Evolutionary conservation across 805 yeast species (phyloP).

Genomic region (Candida tammaniensis): DNA sequence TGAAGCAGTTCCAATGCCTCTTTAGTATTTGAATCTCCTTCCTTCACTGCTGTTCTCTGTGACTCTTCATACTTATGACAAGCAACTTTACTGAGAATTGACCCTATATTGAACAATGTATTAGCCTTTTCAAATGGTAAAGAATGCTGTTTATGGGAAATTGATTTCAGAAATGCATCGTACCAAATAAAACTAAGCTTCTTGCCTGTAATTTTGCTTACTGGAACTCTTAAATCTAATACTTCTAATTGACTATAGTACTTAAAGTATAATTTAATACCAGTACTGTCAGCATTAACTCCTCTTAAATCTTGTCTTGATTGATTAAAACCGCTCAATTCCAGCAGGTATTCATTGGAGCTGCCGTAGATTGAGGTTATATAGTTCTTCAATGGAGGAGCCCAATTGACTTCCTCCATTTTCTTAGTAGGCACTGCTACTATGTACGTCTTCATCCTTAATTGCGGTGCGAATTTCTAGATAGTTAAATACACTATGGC

Average conservation of each 20-base stretch:
- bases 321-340: slow-evolving; percentile 51
- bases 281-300: slow-evolving; percentile 37
- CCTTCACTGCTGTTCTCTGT: slow-evolving; percentile 15
- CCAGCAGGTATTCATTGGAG: slow-evolving; percentile 54
- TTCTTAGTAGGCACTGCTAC: slow-evolving; percentile 33
- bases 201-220: slow-evolving; percentile 42
- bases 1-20: slow-evolving; percentile 60
- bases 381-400: slow-evolving; percentile 54
- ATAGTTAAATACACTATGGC: too few species aligned
- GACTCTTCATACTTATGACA: slow-evolving; percentile 25
- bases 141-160: slow-evolving; percentile 66
- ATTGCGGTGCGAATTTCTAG: too few species aligned
- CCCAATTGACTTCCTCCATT: slow-evolving; percentile 67
- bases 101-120: slow-evolving; percentile 73
- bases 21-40: slow-evolving; percentile 49
- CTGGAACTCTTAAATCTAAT: slow-evolving; percentile 72
- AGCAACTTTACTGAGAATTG: slow-evolving; percentile 55
- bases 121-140: slow-evolving; percentile 89
- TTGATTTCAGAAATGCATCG: slow-evolving; percentile 58
- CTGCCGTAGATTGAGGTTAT: slow-evolving; percentile 63
- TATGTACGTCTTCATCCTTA: slow-evolving; percentile 23
- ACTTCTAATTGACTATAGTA: slow-evolving; percentile 84
- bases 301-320: slow-evolving; percentile 60
- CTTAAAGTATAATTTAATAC: slow-evolving; percentile 55
- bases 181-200: slow-evolving; percentile 71